Evolutionary conservation across 176 grass and related monocot genomes (phyloP).

Genomic region (Oryza glaberrima): DNA sequence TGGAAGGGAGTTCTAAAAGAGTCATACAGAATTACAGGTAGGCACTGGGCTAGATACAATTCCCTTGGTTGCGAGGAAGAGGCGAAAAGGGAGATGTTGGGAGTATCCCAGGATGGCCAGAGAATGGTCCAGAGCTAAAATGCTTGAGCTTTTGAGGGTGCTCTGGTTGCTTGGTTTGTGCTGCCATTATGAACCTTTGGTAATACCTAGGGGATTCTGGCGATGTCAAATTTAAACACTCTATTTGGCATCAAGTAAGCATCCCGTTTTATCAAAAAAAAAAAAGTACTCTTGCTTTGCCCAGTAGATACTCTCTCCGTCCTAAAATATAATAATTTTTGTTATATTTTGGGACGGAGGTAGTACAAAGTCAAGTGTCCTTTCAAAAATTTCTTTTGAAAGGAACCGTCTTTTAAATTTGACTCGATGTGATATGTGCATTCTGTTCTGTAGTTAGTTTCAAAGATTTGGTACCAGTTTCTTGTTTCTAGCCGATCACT

Average conservation of each 20-base stretch:
- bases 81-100: background rate
- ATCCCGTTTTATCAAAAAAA: no score
- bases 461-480: no score
- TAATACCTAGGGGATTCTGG: background rate
- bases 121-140: background rate
- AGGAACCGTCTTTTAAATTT: no score
- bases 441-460: no score
- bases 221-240: background rate
- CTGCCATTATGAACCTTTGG: background rate
- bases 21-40: background rate
- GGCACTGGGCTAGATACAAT: background rate
- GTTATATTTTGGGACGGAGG: no score
- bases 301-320: no score
- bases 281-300: no score
- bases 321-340: no score
- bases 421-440: no score
- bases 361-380: no score
- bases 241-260: background rate
- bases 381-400: no score
- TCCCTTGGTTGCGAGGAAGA: slow-evolving; percentile 9
- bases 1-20: background rate
- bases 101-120: background rate
- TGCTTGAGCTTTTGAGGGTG: background rate
- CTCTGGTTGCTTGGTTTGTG: background rate
- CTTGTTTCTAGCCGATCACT: no score